Percentiles rank a stretch among this genome's conserved stretches.
phyloP scores from a whole-genome alignment of 1,139 yeast genomes.

The Hansenula anomala region DNA sequence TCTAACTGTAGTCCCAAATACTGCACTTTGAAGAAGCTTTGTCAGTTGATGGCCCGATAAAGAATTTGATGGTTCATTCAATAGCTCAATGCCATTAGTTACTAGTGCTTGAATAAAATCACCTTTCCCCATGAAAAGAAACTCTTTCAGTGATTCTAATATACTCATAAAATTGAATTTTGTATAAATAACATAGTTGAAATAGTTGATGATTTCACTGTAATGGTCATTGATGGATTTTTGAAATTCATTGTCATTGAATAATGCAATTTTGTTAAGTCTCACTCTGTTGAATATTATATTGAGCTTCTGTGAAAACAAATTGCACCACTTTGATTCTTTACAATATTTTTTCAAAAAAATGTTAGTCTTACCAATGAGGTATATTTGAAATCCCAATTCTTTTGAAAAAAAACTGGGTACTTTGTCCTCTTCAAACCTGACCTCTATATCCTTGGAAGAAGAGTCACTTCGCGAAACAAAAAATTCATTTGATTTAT shows the following conservation, averaged over 20 bases:
- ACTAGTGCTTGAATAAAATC: constrained; percentile 73
- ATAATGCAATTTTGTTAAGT: constrained; percentile 6
- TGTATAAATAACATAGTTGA: constrained; percentile 46
- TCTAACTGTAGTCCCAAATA: constrained; percentile 57
- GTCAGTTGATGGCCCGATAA: constrained; percentile 67
- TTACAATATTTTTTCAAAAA: constrained; percentile 63
- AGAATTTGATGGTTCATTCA: constrained; percentile 58
- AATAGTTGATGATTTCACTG: constrained; percentile 49
- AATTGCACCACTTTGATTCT: constrained; percentile 55
- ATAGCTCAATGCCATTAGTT: constrained; percentile 45
- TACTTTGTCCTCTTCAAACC: constrained; percentile 33
- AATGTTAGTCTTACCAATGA: constrained; percentile 74
- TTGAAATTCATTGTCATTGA: constrained; percentile 34
- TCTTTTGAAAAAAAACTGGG: constrained; percentile 54
- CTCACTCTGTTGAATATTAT: constrained; percentile 14
- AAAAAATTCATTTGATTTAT: constrained; percentile 63
- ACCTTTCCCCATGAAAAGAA: constrained; percentile 67
- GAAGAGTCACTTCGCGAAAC: constrained; percentile 26
- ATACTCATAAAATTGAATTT: constrained; percentile 51
- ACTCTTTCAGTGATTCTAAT: constrained; percentile 56
- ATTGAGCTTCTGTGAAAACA: constrained; percentile 27
- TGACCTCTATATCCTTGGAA: not conserved
- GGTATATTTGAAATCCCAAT: constrained; percentile 53
- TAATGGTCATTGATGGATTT: constrained; percentile 48
- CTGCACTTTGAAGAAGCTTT: constrained; percentile 60